Conservation (phyloP, 2,329 filamentous ascomycete species). For the Colletotrichum sublineola region DNA sequence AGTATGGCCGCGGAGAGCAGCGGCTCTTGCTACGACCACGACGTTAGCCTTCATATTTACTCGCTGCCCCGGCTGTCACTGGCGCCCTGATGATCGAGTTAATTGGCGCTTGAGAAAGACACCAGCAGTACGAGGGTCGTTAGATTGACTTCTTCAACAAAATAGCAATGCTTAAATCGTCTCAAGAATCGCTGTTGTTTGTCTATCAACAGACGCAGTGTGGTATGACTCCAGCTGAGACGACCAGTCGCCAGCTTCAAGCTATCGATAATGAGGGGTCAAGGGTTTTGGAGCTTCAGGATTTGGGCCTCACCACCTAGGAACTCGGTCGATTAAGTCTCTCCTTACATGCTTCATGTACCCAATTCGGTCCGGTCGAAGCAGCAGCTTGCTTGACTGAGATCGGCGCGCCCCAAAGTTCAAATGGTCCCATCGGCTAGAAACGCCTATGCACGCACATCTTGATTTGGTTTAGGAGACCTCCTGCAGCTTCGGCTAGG, state of each 20-base stretch:
- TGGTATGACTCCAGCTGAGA: not conserved
- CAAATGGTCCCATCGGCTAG: not conserved
- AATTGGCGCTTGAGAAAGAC: not conserved
- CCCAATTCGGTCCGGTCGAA: not conserved
- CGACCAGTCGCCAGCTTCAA: not conserved
- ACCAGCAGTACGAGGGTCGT: not conserved
- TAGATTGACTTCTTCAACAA: not conserved
- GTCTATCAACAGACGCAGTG: not conserved
- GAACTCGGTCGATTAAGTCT: constrained; percentile 22
- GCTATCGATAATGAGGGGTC: constrained; percentile 16
- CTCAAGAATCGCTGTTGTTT: not conserved
- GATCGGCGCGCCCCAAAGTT: not conserved
- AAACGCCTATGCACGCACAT: constrained; percentile 5
- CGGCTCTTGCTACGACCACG: constrained; percentile 15
- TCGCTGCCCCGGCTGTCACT: not conserved
- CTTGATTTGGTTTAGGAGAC: not conserved
- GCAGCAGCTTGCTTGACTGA: not conserved
- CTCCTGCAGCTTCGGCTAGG: constrained; percentile 21
- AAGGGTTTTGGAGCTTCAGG: constrained; percentile 40
- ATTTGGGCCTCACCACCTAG: constrained; percentile 18
- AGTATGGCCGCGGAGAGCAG: constrained; percentile 20
- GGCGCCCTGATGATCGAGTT: not conserved
- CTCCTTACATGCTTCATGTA: constrained; percentile 3
- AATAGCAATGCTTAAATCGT: not conserved
- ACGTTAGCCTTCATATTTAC: constrained; percentile 16